These are phyloP conservation scores for Xylaria sp. DNA, from an alignment of 2,329 filamentous ascomycete genomes.

Conservation along the genomic window DNA sequence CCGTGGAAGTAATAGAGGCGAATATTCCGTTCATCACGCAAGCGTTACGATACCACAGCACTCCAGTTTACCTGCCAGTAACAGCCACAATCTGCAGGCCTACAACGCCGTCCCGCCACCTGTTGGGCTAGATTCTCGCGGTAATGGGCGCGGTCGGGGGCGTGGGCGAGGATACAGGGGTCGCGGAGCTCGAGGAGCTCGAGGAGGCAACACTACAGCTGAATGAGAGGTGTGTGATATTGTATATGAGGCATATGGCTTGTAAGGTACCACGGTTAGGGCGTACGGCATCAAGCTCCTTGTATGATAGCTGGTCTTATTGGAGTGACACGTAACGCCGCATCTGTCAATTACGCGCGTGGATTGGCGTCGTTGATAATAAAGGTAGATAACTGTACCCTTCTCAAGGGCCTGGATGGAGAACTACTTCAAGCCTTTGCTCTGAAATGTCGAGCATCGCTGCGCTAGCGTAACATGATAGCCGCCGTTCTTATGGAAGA, in stretches of 20 bases:
- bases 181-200: constrained; percentile 42
- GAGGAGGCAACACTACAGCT: constrained; percentile 29
- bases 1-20: constrained; percentile 9
- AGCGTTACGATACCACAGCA: neutral
- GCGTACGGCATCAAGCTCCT: neutral
- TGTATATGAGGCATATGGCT: neutral
- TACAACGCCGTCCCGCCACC: constrained; percentile 72
- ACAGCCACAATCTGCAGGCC: constrained; percentile 43
- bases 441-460: neutral
- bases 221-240: constrained; percentile 21
- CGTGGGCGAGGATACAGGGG: constrained; percentile 42
- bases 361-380: neutral
- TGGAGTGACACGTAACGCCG: neutral
- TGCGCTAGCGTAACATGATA: neutral
- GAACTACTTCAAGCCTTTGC: neutral
- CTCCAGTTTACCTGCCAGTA: neutral
- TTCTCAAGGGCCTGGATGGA: neutral
- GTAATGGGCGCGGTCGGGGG: constrained; percentile 45
- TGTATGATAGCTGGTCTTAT: neutral
- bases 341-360: neutral
- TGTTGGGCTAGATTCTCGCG: constrained; percentile 61
- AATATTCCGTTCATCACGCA: neutral
- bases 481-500: neutral
- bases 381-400: neutral
- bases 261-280: neutral